A percentile compares a stretch with the other conserved stretches of the same genome.
These are phyloP conservation scores for Cladosporium sp. DNA, from an alignment of 2,329 filamentous ascomycete species.

Conservation along the genomic window DNA sequence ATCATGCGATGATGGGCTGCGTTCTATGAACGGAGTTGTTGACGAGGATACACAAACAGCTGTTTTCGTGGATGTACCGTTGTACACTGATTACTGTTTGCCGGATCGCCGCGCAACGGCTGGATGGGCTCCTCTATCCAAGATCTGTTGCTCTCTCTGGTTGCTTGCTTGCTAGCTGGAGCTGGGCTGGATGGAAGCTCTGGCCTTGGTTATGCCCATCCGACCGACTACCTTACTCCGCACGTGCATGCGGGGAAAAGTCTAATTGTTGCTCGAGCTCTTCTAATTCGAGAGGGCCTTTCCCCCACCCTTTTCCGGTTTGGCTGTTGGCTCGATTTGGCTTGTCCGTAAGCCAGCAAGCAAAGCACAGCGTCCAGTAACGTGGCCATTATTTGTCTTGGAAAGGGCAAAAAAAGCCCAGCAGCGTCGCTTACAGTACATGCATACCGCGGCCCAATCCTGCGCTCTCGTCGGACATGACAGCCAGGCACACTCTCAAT, in stretches of 20 bases:
- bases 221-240: conserved; percentile 12
- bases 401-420: neutral
- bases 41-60: neutral
- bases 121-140: neutral
- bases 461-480: neutral
- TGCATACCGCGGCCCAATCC: too few relatives aligned
- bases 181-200: neutral
- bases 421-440: neutral
- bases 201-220: conserved; percentile 4
- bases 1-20: neutral
- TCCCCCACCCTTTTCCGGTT: conserved; percentile 1
- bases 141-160: neutral
- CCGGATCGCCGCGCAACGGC: conserved; percentile 11
- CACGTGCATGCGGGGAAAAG: conserved; percentile 17
- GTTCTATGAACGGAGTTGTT: neutral
- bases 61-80: neutral
- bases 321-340: neutral
- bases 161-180: neutral
- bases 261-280: conserved; percentile 8
- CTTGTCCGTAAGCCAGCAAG: neutral
- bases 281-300: neutral
- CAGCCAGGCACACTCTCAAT: neutral
- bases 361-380: neutral
- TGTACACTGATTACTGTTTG: neutral
- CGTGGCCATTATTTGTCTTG: conserved; percentile 10